Conservation (phyloP, 2,329 filamentous ascomycete species). For the Trichoderma breve region DNA sequence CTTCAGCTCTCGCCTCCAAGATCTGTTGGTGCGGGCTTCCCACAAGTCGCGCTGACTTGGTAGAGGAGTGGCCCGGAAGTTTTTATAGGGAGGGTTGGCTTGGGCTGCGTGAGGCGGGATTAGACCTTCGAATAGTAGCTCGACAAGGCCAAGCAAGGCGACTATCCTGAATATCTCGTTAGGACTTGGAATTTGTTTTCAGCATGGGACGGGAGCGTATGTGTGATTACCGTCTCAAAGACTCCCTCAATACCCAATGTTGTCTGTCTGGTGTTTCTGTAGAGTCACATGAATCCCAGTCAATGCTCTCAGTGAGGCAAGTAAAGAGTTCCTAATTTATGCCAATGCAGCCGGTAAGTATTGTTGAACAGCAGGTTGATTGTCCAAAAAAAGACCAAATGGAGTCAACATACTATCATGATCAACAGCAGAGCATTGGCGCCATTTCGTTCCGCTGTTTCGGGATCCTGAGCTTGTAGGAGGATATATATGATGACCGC, state of each 20-base stretch:
- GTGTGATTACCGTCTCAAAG: constrained; percentile 1
- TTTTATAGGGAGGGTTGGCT: constrained; percentile 5
- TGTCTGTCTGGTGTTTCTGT: background rate
- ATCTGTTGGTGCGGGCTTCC: constrained; percentile 6
- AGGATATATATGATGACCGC: constrained; percentile 9
- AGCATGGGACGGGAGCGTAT: background rate
- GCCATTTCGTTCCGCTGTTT: constrained; percentile 6
- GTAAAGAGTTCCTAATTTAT: background rate
- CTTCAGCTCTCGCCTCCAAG: constrained; percentile 5
- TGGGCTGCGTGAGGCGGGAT: constrained; percentile 2
- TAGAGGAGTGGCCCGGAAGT: background rate
- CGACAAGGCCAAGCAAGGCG: constrained; percentile 1
- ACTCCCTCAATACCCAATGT: background rate
- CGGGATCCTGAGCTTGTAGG: background rate
- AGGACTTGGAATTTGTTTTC: background rate
- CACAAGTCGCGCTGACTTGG: background rate
- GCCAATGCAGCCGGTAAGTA: background rate
- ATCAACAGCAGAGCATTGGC: constrained; percentile 3
- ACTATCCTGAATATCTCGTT: background rate
- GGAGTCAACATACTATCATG: background rate
- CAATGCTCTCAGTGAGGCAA: constrained; percentile 11
- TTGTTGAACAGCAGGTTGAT: background rate
- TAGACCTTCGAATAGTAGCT: constrained; percentile 4
- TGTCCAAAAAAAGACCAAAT: background rate
- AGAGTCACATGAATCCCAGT: background rate